Percentiles rank a stretch among this genome's conserved stretches.
Conservation (phyloP, 441 rosid genomes). For the Bruguiera hainesii region DNA sequence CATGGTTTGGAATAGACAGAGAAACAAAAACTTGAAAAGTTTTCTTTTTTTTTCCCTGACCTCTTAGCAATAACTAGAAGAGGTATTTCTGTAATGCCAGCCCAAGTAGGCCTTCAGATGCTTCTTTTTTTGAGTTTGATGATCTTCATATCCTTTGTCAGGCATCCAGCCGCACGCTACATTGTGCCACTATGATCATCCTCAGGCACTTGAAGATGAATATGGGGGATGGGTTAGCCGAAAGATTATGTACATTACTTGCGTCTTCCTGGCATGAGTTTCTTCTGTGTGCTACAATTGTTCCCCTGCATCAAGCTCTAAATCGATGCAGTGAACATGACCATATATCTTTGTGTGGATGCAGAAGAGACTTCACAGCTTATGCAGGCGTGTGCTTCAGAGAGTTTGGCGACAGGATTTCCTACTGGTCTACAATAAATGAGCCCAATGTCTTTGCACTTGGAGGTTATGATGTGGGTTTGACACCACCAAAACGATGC, state of each 20-base stretch:
- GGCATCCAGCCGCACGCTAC: constrained; percentile 72
- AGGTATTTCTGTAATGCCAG: neutral
- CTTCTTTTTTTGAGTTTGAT: neutral
- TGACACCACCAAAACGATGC: constrained; percentile 49
- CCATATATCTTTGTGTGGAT: constrained; percentile 8
- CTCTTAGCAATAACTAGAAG: neutral
- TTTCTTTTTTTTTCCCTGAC: neutral
- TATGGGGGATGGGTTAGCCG: constrained; percentile 59
- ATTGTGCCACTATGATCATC: constrained; percentile 53
- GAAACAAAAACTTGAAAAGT: neutral
- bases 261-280: neutral
- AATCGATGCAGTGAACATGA: neutral
- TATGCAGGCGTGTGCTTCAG: constrained; percentile 70
- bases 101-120: neutral
- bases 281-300: neutral
- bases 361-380: constrained; percentile 62
- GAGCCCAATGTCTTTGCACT: constrained; percentile 49
- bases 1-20: neutral
- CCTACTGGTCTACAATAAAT: constrained; percentile 54
- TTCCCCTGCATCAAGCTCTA: neutral
- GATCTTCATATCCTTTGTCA: constrained; percentile 16
- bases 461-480: constrained; percentile 45
- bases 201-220: constrained; percentile 73
- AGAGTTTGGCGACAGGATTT: constrained; percentile 64
- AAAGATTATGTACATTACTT: constrained; percentile 43